Conservation (phyloP, 257 asterid species). For the Solanum lycopersicoides region DNA sequence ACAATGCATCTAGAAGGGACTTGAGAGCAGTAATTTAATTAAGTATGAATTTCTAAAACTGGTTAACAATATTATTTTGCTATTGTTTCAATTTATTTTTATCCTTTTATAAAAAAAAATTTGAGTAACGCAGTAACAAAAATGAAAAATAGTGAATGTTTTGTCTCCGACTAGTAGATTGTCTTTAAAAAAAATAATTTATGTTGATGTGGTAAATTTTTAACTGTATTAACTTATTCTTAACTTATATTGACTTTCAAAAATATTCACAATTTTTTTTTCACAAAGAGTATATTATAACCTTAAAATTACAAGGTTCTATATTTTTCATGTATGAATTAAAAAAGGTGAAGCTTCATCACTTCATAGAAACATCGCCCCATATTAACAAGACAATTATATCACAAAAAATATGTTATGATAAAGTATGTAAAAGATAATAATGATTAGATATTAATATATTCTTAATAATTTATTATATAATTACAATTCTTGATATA, state of each 20-base stretch:
- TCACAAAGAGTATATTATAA: not conserved
- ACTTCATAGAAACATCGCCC: not conserved
- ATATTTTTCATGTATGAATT: not conserved
- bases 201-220: not conserved
- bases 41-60: too few species aligned
- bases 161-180: not conserved
- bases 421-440: not conserved
- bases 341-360: not conserved
- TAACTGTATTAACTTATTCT: not conserved
- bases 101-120: too few species aligned
- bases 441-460: too few species aligned
- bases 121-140: too few species aligned
- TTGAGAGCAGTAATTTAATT: too few species aligned
- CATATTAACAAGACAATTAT: not conserved
- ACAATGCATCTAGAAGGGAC: too few species aligned
- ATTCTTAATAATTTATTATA: too few species aligned
- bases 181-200: too few species aligned
- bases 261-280: too few species aligned
- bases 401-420: not conserved
- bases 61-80: too few species aligned
- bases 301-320: not conserved
- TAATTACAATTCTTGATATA: not conserved
- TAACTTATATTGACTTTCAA: not conserved
- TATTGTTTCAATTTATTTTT: too few species aligned
- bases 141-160: too few species aligned